Evolutionary conservation across 768 basidiomycete species (phyloP), one percentile per base, ranked within the genome.

Genomic region (Calocera cornea): DNA sequence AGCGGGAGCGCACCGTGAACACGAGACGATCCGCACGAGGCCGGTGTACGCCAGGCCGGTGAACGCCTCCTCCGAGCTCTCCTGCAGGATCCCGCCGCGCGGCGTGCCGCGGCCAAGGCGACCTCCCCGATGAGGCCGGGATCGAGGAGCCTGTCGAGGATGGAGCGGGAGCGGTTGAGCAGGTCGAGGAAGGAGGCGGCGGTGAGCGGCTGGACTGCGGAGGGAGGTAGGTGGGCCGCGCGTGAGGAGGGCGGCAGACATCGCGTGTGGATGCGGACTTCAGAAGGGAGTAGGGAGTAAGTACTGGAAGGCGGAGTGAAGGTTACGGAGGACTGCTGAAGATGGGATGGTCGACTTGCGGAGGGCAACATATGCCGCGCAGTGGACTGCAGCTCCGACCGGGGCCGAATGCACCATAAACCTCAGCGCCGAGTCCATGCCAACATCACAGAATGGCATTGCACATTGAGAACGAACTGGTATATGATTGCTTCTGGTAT

Each of bases 121-220:
- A 85, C 79, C 38, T 85, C 81, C 2, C 84, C 85, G 41, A 87
- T 74, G 0, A 82, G 71, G 0, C 80, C 81, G 0, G 82, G 83
- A 69, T 82, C 76, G 11, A 84, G 24, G 41, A 76, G 74, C 24
- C 38, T 70, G 49, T 81, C 76, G 16, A 80, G 79, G 16, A 83
- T n/a, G 34, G 73, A 71, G 24, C 84, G 78, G 19, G 79, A 77
- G 49, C 81, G 73, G 70, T 84, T 83, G 63, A 85, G 75, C 19
- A 86, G 75, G 73, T 80, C 83, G 14, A 88, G 70, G 69, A 84
- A 85, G n/a, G 82, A 79, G n/a, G 79, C 71, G 10, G 84, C 70
- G 41, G 82, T 77, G 65, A 87, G 77, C 8, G 87, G 69, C 12
- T 67, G 65, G 1, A 69, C 50, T n/a, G 75, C 69, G 19, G 70